Evolutionary conservation across 352 stramenopile species (phyloP).

Genomic region (Phytophthora uliginosa): DNA sequence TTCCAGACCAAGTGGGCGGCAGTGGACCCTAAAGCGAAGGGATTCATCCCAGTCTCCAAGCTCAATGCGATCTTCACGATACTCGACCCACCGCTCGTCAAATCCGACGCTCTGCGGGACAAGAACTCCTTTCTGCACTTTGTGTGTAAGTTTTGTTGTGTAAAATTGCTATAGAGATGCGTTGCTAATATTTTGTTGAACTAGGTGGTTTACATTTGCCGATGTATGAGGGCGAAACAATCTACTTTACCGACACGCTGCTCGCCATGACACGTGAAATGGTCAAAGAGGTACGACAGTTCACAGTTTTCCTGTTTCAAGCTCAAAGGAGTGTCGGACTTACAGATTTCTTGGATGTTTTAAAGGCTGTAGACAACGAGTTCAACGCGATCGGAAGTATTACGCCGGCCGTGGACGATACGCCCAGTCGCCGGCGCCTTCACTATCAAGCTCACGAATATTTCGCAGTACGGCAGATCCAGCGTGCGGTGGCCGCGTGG

Average conservation of each 20-base stretch:
- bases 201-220: conserved; percentile 69
- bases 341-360: not conserved
- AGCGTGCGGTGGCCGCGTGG: conserved; percentile 61
- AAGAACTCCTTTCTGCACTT: conserved; percentile 54
- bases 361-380: conserved; percentile 37
- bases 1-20: conserved; percentile 90
- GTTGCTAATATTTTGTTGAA: conserved; percentile 5
- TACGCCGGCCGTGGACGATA: conserved; percentile 24
- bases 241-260: conserved; percentile 91
- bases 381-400: conserved; percentile 35
- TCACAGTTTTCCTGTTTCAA: not conserved
- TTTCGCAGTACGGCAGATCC: conserved; percentile 66
- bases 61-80: conserved; percentile 76
- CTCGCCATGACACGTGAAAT: conserved; percentile 80
- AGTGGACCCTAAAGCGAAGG: conserved; percentile 90
- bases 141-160: conserved; percentile 46
- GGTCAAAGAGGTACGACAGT: conserved; percentile 75
- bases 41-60: conserved; percentile 81
- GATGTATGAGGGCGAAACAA: conserved; percentile 81
- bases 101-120: conserved; percentile 36
- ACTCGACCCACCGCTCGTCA: conserved; percentile 82
- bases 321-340: not conserved
- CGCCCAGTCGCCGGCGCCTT: conserved; percentile 34
- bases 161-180: not conserved
- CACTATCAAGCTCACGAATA: conserved; percentile 76